Percentiles rank a stretch among this genome's conserved stretches.
These are phyloP conservation scores for Lasiodiplodia theobromae DNA, from an alignment of 2,329 filamentous ascomycete species.

Conservation along the genomic window DNA sequence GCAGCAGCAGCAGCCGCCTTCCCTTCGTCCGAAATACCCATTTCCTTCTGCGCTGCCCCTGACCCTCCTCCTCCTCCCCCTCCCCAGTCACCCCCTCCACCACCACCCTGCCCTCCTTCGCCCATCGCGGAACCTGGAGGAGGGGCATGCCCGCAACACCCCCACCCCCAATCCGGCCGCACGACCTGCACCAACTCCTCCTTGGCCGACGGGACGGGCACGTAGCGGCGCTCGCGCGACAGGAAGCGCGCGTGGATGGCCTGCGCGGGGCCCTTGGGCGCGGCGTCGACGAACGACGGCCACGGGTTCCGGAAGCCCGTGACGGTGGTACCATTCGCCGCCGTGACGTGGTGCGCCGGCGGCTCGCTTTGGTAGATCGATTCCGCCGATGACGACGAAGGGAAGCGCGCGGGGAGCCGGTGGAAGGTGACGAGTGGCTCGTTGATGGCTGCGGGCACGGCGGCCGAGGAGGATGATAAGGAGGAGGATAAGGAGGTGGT, in stretches of 20 bases:
- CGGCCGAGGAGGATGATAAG: not conserved
- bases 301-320: slow-evolving; percentile 59
- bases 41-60: slow-evolving; percentile 46
- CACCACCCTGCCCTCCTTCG: not conserved
- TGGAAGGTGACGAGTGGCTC: slow-evolving; percentile 8
- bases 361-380: not conserved
- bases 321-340: slow-evolving; percentile 34
- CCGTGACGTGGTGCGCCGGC: slow-evolving; percentile 34
- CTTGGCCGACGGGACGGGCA: slow-evolving; percentile 53
- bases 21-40: slow-evolving; percentile 47
- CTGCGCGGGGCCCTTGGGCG: slow-evolving; percentile 36
- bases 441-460: not conserved
- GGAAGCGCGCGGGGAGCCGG: slow-evolving; percentile 1
- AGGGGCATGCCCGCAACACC: not conserved
- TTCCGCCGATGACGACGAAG: not conserved
- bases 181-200: slow-evolving; percentile 52
- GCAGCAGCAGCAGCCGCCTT: not conserved
- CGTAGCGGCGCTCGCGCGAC: slow-evolving; percentile 51
- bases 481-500: not conserved
- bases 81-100: not conserved
- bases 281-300: slow-evolving; percentile 48
- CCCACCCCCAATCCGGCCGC: slow-evolving; percentile 46
- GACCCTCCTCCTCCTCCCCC: slow-evolving; percentile 43
- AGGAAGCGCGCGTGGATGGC: slow-evolving; percentile 47
- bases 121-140: not conserved